These are phyloP conservation scores for Albophoma yamanashiensis DNA, from an alignment of 2,329 filamentous ascomycete genomes.

Conservation along the genomic window DNA sequence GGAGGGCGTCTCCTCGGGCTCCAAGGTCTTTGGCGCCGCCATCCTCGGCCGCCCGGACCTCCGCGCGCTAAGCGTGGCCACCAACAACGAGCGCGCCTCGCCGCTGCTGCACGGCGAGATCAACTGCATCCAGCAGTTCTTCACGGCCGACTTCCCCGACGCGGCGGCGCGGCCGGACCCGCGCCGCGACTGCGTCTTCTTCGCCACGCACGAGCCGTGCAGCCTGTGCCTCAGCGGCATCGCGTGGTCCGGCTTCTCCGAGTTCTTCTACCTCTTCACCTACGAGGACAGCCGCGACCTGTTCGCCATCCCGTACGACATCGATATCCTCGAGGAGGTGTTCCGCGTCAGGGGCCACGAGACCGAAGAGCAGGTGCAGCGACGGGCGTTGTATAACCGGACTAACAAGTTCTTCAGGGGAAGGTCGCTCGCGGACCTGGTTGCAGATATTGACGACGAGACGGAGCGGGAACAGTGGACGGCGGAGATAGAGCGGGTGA, in stretches of 20 bases:
- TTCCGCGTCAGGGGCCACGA: constrained; percentile 37
- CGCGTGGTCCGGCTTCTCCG: constrained; percentile 45
- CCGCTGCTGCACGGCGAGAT: constrained; percentile 49
- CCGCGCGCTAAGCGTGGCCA: constrained; percentile 34
- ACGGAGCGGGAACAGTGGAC: constrained; percentile 21
- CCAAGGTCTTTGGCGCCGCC: constrained; percentile 40
- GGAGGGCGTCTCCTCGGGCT: constrained; percentile 35
- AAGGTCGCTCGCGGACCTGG: constrained; percentile 29
- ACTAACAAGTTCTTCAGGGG: constrained; percentile 44
- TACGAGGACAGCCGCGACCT: constrained; percentile 47
- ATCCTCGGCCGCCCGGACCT: constrained; percentile 34
- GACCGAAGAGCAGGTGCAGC: constrained; percentile 23
- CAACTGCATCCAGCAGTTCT: constrained; percentile 50
- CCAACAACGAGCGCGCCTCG: constrained; percentile 44
- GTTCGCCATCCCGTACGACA: constrained; percentile 46
- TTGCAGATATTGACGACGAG: constrained; percentile 22
- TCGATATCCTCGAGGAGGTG: constrained; percentile 44
- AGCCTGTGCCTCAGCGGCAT: constrained; percentile 47
- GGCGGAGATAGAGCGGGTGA: constrained; percentile 34
- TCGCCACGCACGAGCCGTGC: constrained; percentile 49
- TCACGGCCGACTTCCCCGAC: constrained; percentile 24
- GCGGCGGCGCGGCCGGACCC: constrained; percentile 26
- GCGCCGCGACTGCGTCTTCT: constrained; percentile 40
- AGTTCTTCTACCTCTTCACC: constrained; percentile 48
- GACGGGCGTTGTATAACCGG: constrained; percentile 40